Evolutionary conservation across 2,329 filamentous ascomycete genomes (phyloP), one percentile per base, ranked within the genome.

Genomic region (Conoideocrella luteorostrata): DNA sequence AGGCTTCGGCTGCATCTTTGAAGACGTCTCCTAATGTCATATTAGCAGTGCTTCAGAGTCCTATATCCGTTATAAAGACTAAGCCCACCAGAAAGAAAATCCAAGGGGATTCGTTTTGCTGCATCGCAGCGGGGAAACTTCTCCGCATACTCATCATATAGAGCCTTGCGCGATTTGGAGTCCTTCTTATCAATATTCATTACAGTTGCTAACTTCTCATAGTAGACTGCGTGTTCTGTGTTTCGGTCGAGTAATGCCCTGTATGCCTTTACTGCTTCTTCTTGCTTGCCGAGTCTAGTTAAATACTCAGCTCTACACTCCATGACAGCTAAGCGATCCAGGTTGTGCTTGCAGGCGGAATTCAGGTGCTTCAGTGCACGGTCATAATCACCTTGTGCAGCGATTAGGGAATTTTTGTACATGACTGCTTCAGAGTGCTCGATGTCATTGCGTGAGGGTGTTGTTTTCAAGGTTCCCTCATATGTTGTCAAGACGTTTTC

Each of bases 391-490:
- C 90, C 90, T 46, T 82, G 80, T 67, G 97, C 94, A 29, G 88
- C 88, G 60, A 98, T 97, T 57, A 98, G 82, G 37, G 77, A 78
- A 67, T 96, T 98, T 68, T 95, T 96, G 72, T 98, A 98, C 68
- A 98, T 74, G 46, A 88, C 74, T 35, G 91, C 88, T 68, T 98
- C 93, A 24, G 90, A 93, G 65, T 97, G 87, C 65, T 98, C 93
- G 58, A 91, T 77, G 60, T 97, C 91, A 39, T 76, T 72, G 59
- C 84, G 84, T 11, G 82, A 77, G 2, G 89, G 88, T 9, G 83
- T 78, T 11, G 77, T 77, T 69, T 95, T 96, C 51, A 98, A 65
- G 1, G 91, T 97, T 50, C 93, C 88, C 66, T 98, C 93, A 64
- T 91, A 98, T 13, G 86, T 94, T 37, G 81, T 88, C 55, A 98